phyloP scores from a whole-genome alignment of 2,329 filamentous ascomycete genomes.

The Setomelanomma holmii region DNA sequence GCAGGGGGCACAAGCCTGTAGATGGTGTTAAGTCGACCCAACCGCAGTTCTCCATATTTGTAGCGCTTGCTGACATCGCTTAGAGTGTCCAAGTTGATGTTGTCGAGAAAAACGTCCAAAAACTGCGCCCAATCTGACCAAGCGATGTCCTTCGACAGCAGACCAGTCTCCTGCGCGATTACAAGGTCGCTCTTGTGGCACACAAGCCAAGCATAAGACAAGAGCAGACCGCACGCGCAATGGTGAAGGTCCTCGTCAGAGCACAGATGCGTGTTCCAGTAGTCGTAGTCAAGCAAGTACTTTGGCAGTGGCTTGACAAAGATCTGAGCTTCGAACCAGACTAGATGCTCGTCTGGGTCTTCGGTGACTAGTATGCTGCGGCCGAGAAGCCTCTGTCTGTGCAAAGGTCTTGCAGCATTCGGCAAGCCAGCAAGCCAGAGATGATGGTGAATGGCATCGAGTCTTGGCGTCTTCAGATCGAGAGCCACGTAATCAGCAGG shows the following conservation, averaged over 20 bases:
- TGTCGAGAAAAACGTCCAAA: conserved; percentile 11
- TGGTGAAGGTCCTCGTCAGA: conserved; percentile 12
- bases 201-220: conserved; percentile 27
- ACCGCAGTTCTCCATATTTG: conserved; percentile 53
- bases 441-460: conserved; percentile 13
- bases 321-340: conserved; percentile 27
- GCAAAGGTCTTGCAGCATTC: conserved; percentile 21
- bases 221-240: conserved; percentile 21
- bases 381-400: conserved; percentile 36
- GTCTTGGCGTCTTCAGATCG: conserved; percentile 11
- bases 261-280: conserved; percentile 18
- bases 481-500: too few species aligned
- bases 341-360: conserved; percentile 45
- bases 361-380: conserved; percentile 46
- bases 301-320: conserved; percentile 21
- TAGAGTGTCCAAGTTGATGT: conserved; percentile 8
- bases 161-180: conserved; percentile 15
- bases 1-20: conserved; percentile 9
- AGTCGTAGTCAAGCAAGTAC: conserved; percentile 14
- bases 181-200: conserved; percentile 15
- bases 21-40: conserved; percentile 49
- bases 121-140: conserved; percentile 21
- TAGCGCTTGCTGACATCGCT: conserved; percentile 47
- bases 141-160: conserved; percentile 14
- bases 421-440: conserved; percentile 21